Conservation (phyloP, 305 asterid genomes). For the Coffea humblotiana region DNA sequence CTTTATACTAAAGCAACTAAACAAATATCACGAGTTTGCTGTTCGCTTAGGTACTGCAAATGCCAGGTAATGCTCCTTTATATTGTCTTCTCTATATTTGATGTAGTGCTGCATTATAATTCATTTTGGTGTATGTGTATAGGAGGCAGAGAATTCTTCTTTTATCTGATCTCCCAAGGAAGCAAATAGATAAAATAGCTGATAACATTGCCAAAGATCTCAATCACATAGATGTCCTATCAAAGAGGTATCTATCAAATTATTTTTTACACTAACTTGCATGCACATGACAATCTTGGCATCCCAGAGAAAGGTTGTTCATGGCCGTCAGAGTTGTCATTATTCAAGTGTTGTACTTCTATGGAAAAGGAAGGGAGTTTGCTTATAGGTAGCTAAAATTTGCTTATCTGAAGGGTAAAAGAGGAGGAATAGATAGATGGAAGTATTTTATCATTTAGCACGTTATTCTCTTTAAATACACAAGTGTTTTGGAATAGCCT, state of each 20-base stretch:
- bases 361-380: background rate
- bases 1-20: conserved; percentile 86
- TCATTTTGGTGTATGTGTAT: conserved; percentile 25
- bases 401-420: background rate
- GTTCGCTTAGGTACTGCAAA: conserved; percentile 96
- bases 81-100: conserved; percentile 6
- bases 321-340: background rate
- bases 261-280: background rate
- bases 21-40: conserved; percentile 88
- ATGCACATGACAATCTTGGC: background rate
- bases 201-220: conserved; percentile 88
- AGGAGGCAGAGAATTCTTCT: conserved; percentile 95
- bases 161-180: conserved; percentile 92
- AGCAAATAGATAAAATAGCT: conserved; percentile 87
- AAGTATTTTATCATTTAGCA: background rate
- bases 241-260: conserved; percentile 63
- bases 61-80: conserved; percentile 57
- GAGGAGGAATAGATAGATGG: background rate
- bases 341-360: background rate
- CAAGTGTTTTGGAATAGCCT: background rate
- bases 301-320: background rate
- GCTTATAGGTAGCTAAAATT: background rate
- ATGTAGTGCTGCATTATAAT: conserved; percentile 24
- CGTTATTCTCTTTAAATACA: background rate
- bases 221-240: conserved; percentile 75